These are phyloP conservation scores for Macaranga tanarius DNA, from an alignment of 441 rosid species.

Conservation along the genomic window DNA sequence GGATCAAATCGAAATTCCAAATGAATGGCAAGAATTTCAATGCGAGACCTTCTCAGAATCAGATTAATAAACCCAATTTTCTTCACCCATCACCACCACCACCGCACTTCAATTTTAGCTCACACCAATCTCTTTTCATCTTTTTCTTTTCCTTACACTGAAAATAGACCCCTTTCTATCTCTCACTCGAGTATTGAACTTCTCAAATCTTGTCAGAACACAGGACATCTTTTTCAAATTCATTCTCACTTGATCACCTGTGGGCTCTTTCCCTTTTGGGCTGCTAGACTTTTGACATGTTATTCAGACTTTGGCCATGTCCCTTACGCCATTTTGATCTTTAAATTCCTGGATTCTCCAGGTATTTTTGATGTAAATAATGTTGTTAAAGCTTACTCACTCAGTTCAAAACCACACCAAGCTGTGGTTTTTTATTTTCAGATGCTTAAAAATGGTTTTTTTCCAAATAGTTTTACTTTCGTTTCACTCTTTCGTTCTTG, in stretches of 20 bases:
- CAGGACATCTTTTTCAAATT: constrained; percentile 49
- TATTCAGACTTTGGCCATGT: constrained; percentile 46
- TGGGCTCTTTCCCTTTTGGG: constrained; percentile 57
- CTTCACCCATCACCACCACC: constrained; percentile 5
- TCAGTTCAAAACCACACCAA: constrained; percentile 39
- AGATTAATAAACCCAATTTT: constrained; percentile 24
- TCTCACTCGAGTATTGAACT: constrained; percentile 34
- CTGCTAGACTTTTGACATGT: constrained; percentile 44
- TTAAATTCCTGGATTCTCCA: constrained; percentile 41
- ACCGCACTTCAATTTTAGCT: neutral
- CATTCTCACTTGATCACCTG: constrained; percentile 55
- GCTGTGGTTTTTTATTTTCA: constrained; percentile 50
- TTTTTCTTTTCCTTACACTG: constrained; percentile 13
- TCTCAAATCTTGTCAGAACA: constrained; percentile 29
- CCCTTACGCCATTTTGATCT: constrained; percentile 41
- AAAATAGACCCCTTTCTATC: constrained; percentile 23
- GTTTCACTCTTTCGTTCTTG: constrained; percentile 52
- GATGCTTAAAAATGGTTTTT: constrained; percentile 44
- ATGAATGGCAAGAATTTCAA: constrained; percentile 68
- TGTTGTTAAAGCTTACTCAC: constrained; percentile 46
- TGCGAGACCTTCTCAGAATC: constrained; percentile 41
- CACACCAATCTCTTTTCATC: constrained; percentile 14
- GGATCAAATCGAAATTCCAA: constrained; percentile 22
- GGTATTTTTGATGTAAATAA: constrained; percentile 43
- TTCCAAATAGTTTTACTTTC: constrained; percentile 60